Evolutionary conservation across 2,329 filamentous ascomycete genomes (phyloP).

Genomic region (Clathrospora elynae): DNA sequence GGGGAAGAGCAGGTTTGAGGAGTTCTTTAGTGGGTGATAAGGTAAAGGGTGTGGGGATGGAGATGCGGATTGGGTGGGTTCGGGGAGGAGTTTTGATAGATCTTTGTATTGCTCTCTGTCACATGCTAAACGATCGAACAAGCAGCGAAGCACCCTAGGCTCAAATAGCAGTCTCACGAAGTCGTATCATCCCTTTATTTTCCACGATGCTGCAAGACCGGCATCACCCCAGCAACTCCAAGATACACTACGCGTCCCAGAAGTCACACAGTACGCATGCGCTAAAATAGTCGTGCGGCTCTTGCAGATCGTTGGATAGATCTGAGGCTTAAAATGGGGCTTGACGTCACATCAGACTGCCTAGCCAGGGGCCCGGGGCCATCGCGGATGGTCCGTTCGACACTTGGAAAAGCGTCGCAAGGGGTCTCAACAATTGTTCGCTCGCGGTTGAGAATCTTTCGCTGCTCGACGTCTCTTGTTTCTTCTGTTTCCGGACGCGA

Average conservation of each 20-base stretch:
- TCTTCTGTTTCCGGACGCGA: neutral
- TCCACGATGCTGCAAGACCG: too few species aligned
- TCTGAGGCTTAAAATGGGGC: slow-evolving; percentile 16
- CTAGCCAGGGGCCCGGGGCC: slow-evolving; percentile 7
- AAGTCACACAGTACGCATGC: slow-evolving; percentile 11
- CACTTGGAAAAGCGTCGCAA: slow-evolving; percentile 13
- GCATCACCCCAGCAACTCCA: neutral
- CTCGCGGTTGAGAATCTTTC: neutral
- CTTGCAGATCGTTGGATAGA: slow-evolving; percentile 22
- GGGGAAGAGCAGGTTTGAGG: slow-evolving; percentile 39
- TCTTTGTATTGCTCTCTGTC: too few species aligned
- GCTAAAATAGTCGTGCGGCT: slow-evolving; percentile 17
- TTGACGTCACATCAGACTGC: slow-evolving; percentile 27
- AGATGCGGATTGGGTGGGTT: neutral
- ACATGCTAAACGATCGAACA: too few species aligned
- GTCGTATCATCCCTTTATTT: too few species aligned
- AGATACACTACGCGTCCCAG: slow-evolving; percentile 5
- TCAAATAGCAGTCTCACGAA: too few species aligned
- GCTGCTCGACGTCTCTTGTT: neutral
- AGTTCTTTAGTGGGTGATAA: slow-evolving; percentile 30
- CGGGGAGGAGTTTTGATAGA: too few species aligned
- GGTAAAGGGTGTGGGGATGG: neutral
- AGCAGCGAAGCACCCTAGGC: too few species aligned
- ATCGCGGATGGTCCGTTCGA: slow-evolving; percentile 12
- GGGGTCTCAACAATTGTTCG: slow-evolving; percentile 2